phyloP scores from a whole-genome alignment of 2,329 filamentous ascomycete genomes.

The Teratosphaeriaceae sp. region DNA sequence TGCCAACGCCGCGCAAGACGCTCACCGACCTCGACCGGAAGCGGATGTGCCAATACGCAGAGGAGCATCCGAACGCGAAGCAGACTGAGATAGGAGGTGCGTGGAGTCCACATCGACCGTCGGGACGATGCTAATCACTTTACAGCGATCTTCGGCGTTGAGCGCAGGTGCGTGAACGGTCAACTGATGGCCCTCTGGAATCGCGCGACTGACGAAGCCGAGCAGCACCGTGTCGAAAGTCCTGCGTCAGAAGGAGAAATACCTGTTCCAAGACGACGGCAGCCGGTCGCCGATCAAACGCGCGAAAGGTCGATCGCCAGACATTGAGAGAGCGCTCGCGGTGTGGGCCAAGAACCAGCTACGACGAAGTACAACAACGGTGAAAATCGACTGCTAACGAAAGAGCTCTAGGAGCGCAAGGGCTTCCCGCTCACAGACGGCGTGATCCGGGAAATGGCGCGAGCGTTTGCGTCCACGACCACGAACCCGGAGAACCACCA shows the following conservation, averaged over 20 bases:
- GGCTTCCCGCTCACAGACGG: constrained; percentile 68
- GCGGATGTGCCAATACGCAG: constrained; percentile 88
- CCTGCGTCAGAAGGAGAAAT: constrained; percentile 88
- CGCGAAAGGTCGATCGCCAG: constrained; percentile 75
- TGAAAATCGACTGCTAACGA: constrained; percentile 7
- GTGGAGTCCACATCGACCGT: constrained; percentile 20
- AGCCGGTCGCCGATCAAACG: constrained; percentile 75
- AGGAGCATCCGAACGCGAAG: constrained; percentile 82
- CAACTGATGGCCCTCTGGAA: neutral
- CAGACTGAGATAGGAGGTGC: constrained; percentile 91
- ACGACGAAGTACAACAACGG: neutral
- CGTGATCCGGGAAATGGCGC: constrained; percentile 79
- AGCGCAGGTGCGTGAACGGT: constrained; percentile 69
- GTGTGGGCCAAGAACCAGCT: constrained; percentile 71
- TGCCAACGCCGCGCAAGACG: constrained; percentile 51
- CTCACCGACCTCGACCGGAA: constrained; percentile 86
- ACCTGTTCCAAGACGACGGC: constrained; percentile 74
- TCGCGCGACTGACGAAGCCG: constrained; percentile 13
- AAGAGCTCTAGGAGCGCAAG: constrained; percentile 57
- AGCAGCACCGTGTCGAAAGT: constrained; percentile 98
- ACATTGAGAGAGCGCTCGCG: constrained; percentile 84
- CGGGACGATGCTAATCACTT: constrained; percentile 26
- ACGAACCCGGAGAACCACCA: constrained; percentile 64
- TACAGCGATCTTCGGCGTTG: constrained; percentile 81
- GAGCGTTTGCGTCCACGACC: constrained; percentile 62